phyloP scores from a whole-genome alignment of 2,329 filamentous ascomycete genomes.

The Apiospora aurea region DNA sequence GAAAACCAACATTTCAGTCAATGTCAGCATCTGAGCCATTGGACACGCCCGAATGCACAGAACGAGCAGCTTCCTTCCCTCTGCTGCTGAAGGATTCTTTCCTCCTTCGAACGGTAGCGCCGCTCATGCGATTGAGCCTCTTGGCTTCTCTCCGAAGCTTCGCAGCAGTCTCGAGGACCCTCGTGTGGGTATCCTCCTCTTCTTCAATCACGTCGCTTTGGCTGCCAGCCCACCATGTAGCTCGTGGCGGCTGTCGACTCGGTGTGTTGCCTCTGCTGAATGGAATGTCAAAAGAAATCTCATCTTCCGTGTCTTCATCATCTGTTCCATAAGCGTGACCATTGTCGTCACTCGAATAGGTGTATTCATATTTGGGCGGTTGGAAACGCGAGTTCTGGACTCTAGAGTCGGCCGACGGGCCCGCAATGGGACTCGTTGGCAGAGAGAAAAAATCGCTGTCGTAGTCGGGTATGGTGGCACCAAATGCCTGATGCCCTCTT shows the following conservation, averaged over 20 bases:
- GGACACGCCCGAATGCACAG: background rate
- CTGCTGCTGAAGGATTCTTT: background rate
- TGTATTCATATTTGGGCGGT: background rate
- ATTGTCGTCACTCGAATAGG: background rate
- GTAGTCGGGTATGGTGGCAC: constrained; percentile 5
- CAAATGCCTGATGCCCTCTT: constrained; percentile 1
- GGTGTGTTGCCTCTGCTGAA: constrained; percentile 20
- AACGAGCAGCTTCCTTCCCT: background rate
- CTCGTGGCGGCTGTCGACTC: background rate
- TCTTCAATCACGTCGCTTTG: constrained; percentile 24
- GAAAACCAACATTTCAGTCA: background rate
- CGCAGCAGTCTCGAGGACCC: constrained; percentile 9
- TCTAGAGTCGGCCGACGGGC: background rate
- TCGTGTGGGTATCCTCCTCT: constrained; percentile 20
- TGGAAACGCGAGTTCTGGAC: background rate
- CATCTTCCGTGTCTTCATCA: constrained; percentile 24
- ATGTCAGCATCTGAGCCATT: constrained; percentile 16
- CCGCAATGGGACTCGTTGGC: background rate
- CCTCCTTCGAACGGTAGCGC: background rate
- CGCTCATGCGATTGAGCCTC: constrained; percentile 11
- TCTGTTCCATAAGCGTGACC: background rate
- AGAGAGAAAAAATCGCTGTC: constrained; percentile 4
- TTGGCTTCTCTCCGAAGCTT: constrained; percentile 25
- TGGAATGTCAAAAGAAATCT: constrained; percentile 29
- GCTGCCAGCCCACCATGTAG: background rate